phyloP scores from a whole-genome alignment of 1,284 basidiomycete genomes.

The Vanrija humicola region DNA sequence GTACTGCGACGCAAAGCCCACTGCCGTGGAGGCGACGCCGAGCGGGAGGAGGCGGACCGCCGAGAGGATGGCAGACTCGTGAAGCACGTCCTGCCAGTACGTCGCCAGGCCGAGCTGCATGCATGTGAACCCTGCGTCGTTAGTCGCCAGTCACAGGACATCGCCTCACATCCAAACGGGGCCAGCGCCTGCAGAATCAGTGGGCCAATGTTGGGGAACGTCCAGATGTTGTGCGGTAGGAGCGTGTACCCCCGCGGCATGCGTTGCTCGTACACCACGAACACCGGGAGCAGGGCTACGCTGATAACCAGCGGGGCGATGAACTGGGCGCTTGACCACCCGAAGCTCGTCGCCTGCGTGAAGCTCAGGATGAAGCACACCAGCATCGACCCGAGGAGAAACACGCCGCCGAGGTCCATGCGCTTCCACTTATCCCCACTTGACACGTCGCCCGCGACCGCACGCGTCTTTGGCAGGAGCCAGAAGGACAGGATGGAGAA shows the following conservation, averaged over 20 bases:
- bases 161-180: conserved; percentile 3
- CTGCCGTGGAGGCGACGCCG: conserved; percentile 41
- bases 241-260: conserved; percentile 40
- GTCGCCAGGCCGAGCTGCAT: conserved; percentile 44
- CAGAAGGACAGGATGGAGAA: conserved; percentile 35
- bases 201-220: conserved; percentile 44
- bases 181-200: conserved; percentile 22
- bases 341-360: conserved; percentile 34
- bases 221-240: conserved; percentile 44
- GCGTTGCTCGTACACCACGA: conserved; percentile 29
- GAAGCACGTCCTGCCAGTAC: conserved; percentile 41
- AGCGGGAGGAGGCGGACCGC: conserved; percentile 44
- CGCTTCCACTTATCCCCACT: conserved; percentile 42
- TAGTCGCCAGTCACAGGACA: too few species aligned
- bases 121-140: conserved; percentile 25
- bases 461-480: conserved; percentile 37
- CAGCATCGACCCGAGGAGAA: conserved; percentile 33
- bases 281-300: conserved; percentile 14
- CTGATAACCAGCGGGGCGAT: conserved; percentile 41
- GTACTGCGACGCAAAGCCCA: conserved; percentile 31
- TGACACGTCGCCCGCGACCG: conserved; percentile 37
- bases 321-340: conserved; percentile 42
- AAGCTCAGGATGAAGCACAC: conserved; percentile 46
- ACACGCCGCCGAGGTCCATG: conserved; percentile 45
- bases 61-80: conserved; percentile 39